Base-by-base conservation (phyloP, 306 rosid genomes). In the Lathyrus aphaca region DNA sequence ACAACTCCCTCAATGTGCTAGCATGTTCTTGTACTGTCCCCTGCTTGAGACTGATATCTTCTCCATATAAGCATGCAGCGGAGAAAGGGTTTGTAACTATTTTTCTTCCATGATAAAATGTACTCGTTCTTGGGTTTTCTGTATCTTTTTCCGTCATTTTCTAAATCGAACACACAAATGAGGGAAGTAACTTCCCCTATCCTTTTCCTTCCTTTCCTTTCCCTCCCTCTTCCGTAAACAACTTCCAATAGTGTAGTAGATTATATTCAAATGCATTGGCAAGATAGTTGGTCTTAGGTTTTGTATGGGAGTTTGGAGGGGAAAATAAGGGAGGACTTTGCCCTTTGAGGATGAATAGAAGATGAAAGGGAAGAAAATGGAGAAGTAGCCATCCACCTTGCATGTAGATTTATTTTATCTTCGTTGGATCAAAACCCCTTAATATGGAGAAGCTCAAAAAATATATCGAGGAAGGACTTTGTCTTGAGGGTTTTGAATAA, bases 51-150 rank as follows among this genome's bases (percentile, higher is more conserved):
- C 50, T 14, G 23, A 45, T 65, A 55, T 30, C 58, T 55, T 61
- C 17, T 23, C 66, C 40, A 29, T 5, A 40, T 53, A 38, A 5
- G 60, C 73, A 30, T 5, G 60, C 79, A 14, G 18, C 14, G 73
- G 60, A 35, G 17, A 59, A 59, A 35, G n/a, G 65, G 37, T 12
- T 37, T 23, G 10, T 39, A 23, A 21, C 32, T 73, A 48, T 74
- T 74, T 65, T 65, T 50, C 58, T 55, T 60, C 5, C 35, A 15
- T 32, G 16, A 35, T 35, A n/a, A 59, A 21, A 18, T 16, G 27
- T 21, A 16, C 4, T 53, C 10, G 39, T 10, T 10, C 9, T 55
- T n/a, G n/a, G n/a, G n/a, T n/a, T n/a, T n/a, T n/a, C n/a, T n/a
- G n/a, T n/a, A n/a, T n/a, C n/a, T n/a, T n/a, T n/a, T n/a, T n/a